Conservation (phyloP, 345 rosid genomes). For the Hirschfeldia incana region DNA sequence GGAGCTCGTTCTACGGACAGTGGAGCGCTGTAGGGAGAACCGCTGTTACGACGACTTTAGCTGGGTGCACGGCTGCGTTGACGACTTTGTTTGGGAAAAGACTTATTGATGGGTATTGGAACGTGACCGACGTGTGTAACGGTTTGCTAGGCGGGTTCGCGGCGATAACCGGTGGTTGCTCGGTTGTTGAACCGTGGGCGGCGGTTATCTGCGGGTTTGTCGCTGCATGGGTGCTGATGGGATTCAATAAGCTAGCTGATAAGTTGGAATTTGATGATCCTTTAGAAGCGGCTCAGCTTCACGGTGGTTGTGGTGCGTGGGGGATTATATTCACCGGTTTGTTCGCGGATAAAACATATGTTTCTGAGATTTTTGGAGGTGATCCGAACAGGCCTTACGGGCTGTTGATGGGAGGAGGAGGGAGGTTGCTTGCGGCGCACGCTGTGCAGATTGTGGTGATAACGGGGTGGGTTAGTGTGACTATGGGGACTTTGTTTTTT, state of each 20-base stretch:
- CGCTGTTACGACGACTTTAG: constrained; percentile 48
- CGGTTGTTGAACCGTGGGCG: constrained; percentile 50
- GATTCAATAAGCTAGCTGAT: constrained; percentile 44
- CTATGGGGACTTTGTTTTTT: constrained; percentile 46
- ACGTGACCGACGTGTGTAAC: constrained; percentile 46
- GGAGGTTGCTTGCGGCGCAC: constrained; percentile 44
- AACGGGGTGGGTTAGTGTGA: constrained; percentile 40
- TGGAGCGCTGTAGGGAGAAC: constrained; percentile 55
- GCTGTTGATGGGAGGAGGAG: constrained; percentile 47
- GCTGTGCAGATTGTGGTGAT: constrained; percentile 42
- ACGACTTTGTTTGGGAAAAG: constrained; percentile 46
- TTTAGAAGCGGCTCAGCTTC: constrained; percentile 51
- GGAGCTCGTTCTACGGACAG: constrained; percentile 40
- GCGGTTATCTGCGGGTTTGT: constrained; percentile 48
- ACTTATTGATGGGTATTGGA: constrained; percentile 42
- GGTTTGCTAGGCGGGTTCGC: constrained; percentile 53
- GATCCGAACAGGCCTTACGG: constrained; percentile 44
- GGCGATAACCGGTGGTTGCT: constrained; percentile 47
- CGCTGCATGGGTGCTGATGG: constrained; percentile 46
- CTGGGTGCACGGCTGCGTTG: constrained; percentile 47
- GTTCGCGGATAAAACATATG: constrained; percentile 38
- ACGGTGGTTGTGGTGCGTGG: constrained; percentile 50
- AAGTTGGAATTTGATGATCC: constrained; percentile 44
- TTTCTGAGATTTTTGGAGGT: constrained; percentile 38
- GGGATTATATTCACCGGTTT: constrained; percentile 46